A percentile compares a stretch with the other conserved stretches of the same genome.
These are phyloP conservation scores for Hyphopichia fennica DNA, from an alignment of 1,139 yeast species.

Conservation along the genomic window DNA sequence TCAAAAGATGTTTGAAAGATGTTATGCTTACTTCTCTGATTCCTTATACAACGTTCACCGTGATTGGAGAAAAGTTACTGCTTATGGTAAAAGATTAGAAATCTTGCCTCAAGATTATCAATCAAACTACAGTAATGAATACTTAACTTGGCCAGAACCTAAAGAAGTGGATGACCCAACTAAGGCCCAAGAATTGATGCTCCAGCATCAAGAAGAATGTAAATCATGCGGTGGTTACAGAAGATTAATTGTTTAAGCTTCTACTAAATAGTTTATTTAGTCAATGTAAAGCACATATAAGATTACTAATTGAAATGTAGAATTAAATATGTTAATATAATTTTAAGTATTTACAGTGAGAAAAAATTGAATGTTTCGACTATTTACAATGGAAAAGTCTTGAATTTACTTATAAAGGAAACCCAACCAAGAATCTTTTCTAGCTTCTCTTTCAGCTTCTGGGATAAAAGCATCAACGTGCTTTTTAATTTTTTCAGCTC, in stretches of 20 bases:
- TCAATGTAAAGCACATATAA: background rate
- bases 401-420: slow-evolving; percentile 47
- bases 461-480: slow-evolving; percentile 82
- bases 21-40: slow-evolving; percentile 55
- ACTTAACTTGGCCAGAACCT: slow-evolving; percentile 52
- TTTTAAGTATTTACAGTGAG: no score
- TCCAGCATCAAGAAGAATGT: slow-evolving; percentile 46
- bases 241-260: slow-evolving; percentile 29
- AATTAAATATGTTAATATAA: no score
- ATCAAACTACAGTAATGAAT: slow-evolving; percentile 54
- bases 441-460: slow-evolving; percentile 56
- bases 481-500: slow-evolving; percentile 73
- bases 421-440: slow-evolving; percentile 57
- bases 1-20: slow-evolving; percentile 51
- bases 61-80: slow-evolving; percentile 58
- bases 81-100: slow-evolving; percentile 54
- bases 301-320: no score
- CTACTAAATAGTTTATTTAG: background rate
- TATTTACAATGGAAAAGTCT: background rate
- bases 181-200: slow-evolving; percentile 48
- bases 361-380: no score
- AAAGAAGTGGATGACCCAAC: slow-evolving; percentile 46
- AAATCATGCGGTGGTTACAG: slow-evolving; percentile 51
- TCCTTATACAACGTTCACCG: slow-evolving; percentile 55
- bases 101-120: slow-evolving; percentile 50